Evolutionary conservation across 1,284 basidiomycete genomes (phyloP).

Genomic region (Schizopora paradoxa): DNA sequence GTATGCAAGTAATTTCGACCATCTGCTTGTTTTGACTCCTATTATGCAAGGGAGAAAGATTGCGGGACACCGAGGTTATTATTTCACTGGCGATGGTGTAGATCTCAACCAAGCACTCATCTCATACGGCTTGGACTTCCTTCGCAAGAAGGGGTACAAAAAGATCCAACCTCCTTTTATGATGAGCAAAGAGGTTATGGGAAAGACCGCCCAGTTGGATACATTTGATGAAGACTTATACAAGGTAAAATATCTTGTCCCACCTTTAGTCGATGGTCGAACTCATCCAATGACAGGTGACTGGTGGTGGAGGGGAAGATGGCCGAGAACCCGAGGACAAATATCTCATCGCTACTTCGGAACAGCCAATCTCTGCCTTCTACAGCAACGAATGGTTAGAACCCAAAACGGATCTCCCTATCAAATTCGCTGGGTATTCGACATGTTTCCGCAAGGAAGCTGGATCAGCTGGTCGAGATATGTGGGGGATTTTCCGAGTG

Average conservation of each 20-base stretch:
- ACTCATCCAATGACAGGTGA: conserved; percentile 55
- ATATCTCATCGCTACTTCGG: conserved; percentile 97
- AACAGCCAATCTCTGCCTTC: conserved; percentile 95
- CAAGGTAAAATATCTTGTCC: conserved; percentile 57
- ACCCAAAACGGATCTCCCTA: conserved; percentile 86
- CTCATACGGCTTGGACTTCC: conserved; percentile 91
- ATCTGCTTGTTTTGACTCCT: neutral
- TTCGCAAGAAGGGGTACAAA: conserved; percentile 79
- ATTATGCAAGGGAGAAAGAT: conserved; percentile 72
- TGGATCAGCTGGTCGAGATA: conserved; percentile 93
- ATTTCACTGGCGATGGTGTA: conserved; percentile 91
- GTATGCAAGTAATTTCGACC: conserved; percentile 33
- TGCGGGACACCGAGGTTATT: conserved; percentile 94
- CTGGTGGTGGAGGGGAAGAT: conserved; percentile 83
- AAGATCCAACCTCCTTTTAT: conserved; percentile 98
- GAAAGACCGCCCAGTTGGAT: conserved; percentile 94
- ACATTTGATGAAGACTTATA: conserved; percentile 99
- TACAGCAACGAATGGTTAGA: conserved; percentile 98
- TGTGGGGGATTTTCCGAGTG: conserved; percentile 99
- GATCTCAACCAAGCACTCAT: conserved; percentile 97
- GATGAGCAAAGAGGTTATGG: conserved; percentile 98
- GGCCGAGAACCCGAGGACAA: no score
- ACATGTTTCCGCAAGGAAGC: conserved; percentile 99
- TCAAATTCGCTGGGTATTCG: conserved; percentile 79
- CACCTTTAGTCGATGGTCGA: no score